Base-by-base conservation (phyloP, 768 basidiomycete genomes). In the Sporobolomyces pararoseus region DNA sequence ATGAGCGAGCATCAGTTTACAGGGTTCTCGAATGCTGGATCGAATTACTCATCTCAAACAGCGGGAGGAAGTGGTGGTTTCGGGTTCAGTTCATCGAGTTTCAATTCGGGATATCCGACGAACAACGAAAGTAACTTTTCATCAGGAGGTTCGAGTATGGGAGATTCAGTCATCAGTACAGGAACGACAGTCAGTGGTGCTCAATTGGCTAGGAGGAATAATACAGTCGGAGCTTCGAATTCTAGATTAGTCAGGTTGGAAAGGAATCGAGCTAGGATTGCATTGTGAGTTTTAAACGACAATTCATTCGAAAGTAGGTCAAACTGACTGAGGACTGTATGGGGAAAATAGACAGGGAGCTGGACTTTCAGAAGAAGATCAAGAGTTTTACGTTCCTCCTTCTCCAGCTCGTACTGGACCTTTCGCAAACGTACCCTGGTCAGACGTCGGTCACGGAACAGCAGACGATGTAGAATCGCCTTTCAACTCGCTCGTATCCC, bases 331-430 rank as follows among this genome's bases (percentile, higher is more conserved):
- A 23, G n/a, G 4, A 25, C 4, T 34, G n/a, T 54, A 21, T 32
- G 51, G 27, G 7, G 17, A 31, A 10, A 23, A 25, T 54, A 71
- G 70, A 2, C 70, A 71, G 66, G 69, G 69, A 19, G 69, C 65
- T 37, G 70, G 70, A 13, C 32, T 71, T 3, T 63, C 65, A 9
- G 70, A 71, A 50, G 70, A 66, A n/a, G 72, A 73, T 21, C 72
- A 70, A n/a, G 51, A 70, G 17, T 73, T 70, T 47, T 73, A 73
- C 46, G 65, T 73, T 23, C 72, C 72, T 13, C 59, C 68, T 2
- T 67, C 65, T 7, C 72, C 72, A 2, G 72, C 65, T 14, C 57
- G 57, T 14, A 35, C 57, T 7, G 53, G 57, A 0, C 42, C 65
- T 3, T 66, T 49, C 34, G 59, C 53, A 23, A 67, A 67, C 66